phyloP scores from a whole-genome alignment of 805 yeast genomes.

The Tetrapisispora fleetii region DNA sequence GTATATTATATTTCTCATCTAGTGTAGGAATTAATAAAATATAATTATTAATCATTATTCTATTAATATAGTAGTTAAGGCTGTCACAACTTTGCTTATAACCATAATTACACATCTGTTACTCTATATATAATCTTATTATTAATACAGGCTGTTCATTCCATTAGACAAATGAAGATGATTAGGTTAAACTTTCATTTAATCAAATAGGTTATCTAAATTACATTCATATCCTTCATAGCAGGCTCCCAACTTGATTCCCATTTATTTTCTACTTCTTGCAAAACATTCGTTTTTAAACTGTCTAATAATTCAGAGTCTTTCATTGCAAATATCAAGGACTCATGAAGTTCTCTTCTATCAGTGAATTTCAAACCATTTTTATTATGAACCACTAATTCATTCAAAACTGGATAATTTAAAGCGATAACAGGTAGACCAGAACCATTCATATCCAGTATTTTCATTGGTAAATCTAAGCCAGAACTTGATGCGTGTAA shows the following conservation, averaged over 20 bases:
- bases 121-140: no score
- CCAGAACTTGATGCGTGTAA: slow-evolving; percentile 90
- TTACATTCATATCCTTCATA: slow-evolving; percentile 15
- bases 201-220: not conserved
- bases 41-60: not conserved
- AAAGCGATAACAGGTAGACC: slow-evolving; percentile 86
- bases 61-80: not conserved
- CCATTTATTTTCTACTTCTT: slow-evolving; percentile 69
- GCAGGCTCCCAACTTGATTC: slow-evolving; percentile 55
- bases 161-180: no score
- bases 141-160: no score
- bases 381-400: slow-evolving; percentile 54
- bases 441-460: slow-evolving; percentile 91
- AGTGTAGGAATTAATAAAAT: not conserved
- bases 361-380: slow-evolving; percentile 58
- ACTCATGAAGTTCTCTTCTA: slow-evolving; percentile 37
- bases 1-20: not conserved
- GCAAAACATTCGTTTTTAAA: slow-evolving; percentile 58
- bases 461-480: slow-evolving; percentile 92
- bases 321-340: slow-evolving; percentile 30
- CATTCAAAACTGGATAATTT: slow-evolving; percentile 65
- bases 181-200: not conserved
- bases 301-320: slow-evolving; percentile 27
- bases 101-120: no score
- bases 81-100: not conserved